Conservation (phyloP, 1,284 basidiomycete species). For the Golubevia sp. region DNA sequence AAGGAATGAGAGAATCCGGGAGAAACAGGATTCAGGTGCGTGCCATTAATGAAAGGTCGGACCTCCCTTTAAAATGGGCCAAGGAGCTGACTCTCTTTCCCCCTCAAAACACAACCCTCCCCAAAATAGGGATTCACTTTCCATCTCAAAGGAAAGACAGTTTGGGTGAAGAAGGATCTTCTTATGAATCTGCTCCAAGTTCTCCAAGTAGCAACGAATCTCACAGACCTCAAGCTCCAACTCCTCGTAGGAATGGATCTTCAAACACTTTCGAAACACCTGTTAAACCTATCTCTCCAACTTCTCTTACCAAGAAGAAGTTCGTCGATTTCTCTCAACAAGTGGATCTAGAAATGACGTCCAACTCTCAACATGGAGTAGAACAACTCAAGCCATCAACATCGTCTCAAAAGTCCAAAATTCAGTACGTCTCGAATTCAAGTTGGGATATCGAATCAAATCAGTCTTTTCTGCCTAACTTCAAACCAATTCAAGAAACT, state of each 20-base stretch:
- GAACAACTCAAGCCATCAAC: neutral
- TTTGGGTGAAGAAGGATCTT: no score
- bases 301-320: neutral
- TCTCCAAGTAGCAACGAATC: neutral
- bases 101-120: neutral
- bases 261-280: neutral
- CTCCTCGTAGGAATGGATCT: neutral
- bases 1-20: no score
- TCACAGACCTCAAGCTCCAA: neutral
- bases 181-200: neutral
- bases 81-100: neutral
- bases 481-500: no score
- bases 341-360: no score
- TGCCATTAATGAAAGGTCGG: neutral
- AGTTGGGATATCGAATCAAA: neutral
- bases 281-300: neutral
- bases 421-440: neutral
- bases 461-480: no score
- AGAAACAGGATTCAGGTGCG: no score
- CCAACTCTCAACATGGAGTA: neutral
- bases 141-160: no score
- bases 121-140: neutral
- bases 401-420: neutral
- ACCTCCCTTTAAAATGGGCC: neutral
- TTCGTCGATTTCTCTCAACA: neutral